Percentiles rank a stretch among this genome's conserved stretches.
Evolutionary conservation across 2,329 filamentous ascomycete species (phyloP).

Genomic region (Pyricularia sp.): DNA sequence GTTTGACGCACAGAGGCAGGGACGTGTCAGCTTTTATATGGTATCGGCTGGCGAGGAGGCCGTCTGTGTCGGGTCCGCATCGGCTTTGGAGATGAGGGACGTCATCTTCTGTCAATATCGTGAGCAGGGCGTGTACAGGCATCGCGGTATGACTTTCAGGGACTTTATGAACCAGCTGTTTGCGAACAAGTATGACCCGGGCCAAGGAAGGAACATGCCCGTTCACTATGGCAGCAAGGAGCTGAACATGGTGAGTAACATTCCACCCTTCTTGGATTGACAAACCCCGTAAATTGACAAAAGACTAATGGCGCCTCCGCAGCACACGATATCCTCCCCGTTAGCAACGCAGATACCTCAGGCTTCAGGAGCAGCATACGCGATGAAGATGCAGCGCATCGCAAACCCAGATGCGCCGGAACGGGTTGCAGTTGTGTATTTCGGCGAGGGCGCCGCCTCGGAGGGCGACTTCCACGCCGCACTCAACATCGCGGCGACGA

Average conservation of each 20-base stretch:
- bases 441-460: slow-evolving; percentile 68
- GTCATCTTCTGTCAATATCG: slow-evolving; percentile 91
- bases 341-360: slow-evolving; percentile 72
- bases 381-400: slow-evolving; percentile 58
- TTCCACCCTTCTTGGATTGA: background rate
- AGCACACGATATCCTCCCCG: slow-evolving; percentile 67
- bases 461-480: slow-evolving; percentile 77
- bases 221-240: slow-evolving; percentile 84
- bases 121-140: slow-evolving; percentile 80
- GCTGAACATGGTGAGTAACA: slow-evolving; percentile 59
- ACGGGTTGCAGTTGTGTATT: slow-evolving; percentile 61
- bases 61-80: slow-evolving; percentile 78
- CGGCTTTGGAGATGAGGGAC: slow-evolving; percentile 69
- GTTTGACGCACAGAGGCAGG: slow-evolving; percentile 94
- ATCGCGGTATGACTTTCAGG: slow-evolving; percentile 73
- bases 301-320: background rate
- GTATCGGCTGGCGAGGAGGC: slow-evolving; percentile 91
- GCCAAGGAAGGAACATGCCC: slow-evolving; percentile 87
- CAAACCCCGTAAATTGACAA: background rate
- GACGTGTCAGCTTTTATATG: slow-evolving; percentile 95
- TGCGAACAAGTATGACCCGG: slow-evolving; percentile 68
- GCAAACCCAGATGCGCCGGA: slow-evolving; percentile 47
- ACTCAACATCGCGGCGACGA: slow-evolving; percentile 67
- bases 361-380: slow-evolving; percentile 65
- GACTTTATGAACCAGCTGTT: slow-evolving; percentile 97